These are phyloP conservation scores for Debaryomycetaceae sp. DNA, from an alignment of 1,139 yeast species.

Conservation along the genomic window DNA sequence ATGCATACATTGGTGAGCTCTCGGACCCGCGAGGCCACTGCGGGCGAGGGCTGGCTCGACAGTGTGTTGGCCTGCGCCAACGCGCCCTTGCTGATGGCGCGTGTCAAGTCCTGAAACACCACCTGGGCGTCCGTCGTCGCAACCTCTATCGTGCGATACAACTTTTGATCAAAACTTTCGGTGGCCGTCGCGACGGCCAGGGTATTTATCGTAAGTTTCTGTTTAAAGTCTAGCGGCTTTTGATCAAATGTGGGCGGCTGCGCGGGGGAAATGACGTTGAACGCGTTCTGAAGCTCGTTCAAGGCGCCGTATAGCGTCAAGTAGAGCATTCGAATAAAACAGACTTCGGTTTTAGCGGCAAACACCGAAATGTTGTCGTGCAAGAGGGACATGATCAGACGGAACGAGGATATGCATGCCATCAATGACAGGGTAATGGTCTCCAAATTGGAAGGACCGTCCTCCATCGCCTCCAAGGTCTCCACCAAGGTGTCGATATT, in stretches of 20 bases:
- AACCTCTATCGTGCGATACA: constrained; percentile 61
- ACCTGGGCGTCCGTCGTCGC: constrained; percentile 73
- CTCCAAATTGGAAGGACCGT: constrained; percentile 19
- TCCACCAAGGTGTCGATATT: constrained; percentile 52
- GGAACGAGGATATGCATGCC: constrained; percentile 35
- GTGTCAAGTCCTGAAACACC: constrained; percentile 69
- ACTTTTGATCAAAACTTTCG: constrained; percentile 61
- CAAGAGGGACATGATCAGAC: constrained; percentile 37
- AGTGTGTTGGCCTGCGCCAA: constrained; percentile 25
- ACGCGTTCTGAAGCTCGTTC: constrained; percentile 67
- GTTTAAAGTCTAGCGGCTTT: constrained; percentile 13
- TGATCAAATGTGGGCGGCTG: constrained; percentile 4
- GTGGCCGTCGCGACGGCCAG: constrained; percentile 12
- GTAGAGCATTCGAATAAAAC: constrained; percentile 63
- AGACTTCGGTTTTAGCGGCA: constrained; percentile 49
- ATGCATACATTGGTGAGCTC: constrained; percentile 75
- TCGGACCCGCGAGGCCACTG: constrained; percentile 54
- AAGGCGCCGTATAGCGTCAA: constrained; percentile 65
- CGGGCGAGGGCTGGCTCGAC: constrained; percentile 13
- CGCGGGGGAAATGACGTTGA: constrained; percentile 33
- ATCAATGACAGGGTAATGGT: constrained; percentile 21
- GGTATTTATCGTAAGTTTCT: constrained; percentile 15
- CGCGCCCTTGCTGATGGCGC: constrained; percentile 67
- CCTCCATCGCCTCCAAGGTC: constrained; percentile 47
- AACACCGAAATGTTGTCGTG: constrained; percentile 37